phyloP scores from a whole-genome alignment of 2,329 filamentous ascomycete species.

The Clonostachys rhizophaga region DNA sequence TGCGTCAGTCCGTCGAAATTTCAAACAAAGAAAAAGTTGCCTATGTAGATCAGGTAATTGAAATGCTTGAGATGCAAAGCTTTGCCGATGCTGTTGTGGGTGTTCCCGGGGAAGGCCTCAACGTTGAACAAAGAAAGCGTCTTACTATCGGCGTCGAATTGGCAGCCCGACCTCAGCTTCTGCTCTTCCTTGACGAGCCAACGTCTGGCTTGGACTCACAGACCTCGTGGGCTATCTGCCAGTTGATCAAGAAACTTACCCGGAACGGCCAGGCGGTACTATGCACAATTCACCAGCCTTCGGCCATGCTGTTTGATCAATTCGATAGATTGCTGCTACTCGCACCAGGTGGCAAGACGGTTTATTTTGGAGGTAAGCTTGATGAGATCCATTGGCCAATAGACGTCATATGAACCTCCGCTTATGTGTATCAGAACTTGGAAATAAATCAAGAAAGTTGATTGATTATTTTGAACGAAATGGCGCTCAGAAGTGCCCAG shows the following conservation, averaged over 20 bases:
- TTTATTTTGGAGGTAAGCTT: constrained; percentile 59
- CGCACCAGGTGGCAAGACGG: constrained; percentile 39
- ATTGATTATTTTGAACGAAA: constrained; percentile 58
- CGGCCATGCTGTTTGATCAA: constrained; percentile 28
- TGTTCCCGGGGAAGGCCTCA: constrained; percentile 30
- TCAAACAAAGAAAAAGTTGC: too few relatives aligned
- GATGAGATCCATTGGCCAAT: too few relatives aligned
- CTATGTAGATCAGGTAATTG: constrained; percentile 44
- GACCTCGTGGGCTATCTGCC: constrained; percentile 79
- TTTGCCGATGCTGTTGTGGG: constrained; percentile 46
- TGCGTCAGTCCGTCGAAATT: constrained; percentile 34
- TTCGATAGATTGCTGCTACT: constrained; percentile 56
- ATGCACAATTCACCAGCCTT: constrained; percentile 47
- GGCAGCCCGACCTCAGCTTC: constrained; percentile 81
- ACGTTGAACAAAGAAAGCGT: constrained; percentile 48
- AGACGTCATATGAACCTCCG: too few relatives aligned
- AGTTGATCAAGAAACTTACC: constrained; percentile 60
- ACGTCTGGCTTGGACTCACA: constrained; percentile 88
- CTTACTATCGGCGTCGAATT: constrained; percentile 93
- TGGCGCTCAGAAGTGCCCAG: constrained; percentile 52
- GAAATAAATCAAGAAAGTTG: constrained; percentile 36
- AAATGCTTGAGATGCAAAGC: constrained; percentile 46
- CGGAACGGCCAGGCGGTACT: constrained; percentile 40
- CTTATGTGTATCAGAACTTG: constrained; percentile 45
- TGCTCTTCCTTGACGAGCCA: constrained; percentile 91